Evolutionary conservation across 192 early-diverging fungal genomes (phyloP), one percentile per base, ranked within the genome.

Genomic region (Lobosporangium transversale): DNA sequence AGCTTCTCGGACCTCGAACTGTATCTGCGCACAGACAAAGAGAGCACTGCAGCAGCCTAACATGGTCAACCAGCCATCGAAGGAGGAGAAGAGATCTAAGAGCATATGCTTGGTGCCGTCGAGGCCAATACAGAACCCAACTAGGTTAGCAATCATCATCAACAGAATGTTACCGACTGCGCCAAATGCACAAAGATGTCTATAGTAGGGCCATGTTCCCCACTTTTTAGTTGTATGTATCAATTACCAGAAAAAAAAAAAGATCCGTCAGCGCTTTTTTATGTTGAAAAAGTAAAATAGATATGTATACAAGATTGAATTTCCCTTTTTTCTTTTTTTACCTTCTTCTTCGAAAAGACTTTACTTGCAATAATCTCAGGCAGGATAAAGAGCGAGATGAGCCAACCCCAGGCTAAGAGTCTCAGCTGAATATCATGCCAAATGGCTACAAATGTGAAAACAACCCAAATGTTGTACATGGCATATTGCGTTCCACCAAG

Each of bases 371-470:
- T 59, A 14, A 86, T 83, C 79, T 98, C 96, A 15, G 97, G 97
- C 61, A 97, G 53, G 29, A 99, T 89, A 68, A 97, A 89, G 29
- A 95, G 47, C 11, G 87, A 89, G 40, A 96, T 94, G 14, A 98
- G 78, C 94, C 94, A 97, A 4, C 92, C 94, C 95, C 94, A 99
- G 21, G 93, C 92, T 64, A 98, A 64, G 18, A 98, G 67, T 23
- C 82, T 85, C 68, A 95, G 65, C n/a, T 90, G 84, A 36, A 98
- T 92, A 68, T 99, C 97, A 83, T 99, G 97, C 97, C 97, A 99
- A 20, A 98, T 53, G 4, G 96, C 97, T 5, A 99, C 97, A 87
- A 98, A 99, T 1, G 96, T 95, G 70, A 99, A 99, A 1, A 94
- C 87, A 1, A 94, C 81, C 78, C 90, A 94, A 29, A 92, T 90